Base-by-base conservation (phyloP, 2,329 filamentous ascomycete species). In the Thyridium curvatum region DNA sequence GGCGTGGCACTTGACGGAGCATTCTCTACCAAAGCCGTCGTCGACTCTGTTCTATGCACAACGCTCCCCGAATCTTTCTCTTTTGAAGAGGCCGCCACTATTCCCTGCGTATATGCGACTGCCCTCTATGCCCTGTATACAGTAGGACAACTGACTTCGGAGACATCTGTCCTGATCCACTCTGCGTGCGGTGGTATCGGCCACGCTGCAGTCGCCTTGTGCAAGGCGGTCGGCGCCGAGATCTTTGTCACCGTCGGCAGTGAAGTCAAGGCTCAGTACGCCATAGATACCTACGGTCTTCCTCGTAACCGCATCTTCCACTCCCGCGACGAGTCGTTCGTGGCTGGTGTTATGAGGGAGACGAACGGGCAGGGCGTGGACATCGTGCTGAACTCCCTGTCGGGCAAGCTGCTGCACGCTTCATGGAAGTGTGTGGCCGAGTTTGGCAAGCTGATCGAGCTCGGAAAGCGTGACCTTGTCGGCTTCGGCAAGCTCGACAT, bases 51-150 rank as follows among this genome's bases (percentile, higher is more conserved):
- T 26, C 32, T 33, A 49, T 44, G 1, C 51, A 40, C 39, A 39
- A 47, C 12, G 1, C 57, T 62, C 17, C 50, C 52, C 8, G 48
- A 47, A 8, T 30, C 18, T 7, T 38, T 56, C 35, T 18, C 35
- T 4, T 51, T 51, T n/a, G 43, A 41, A 14, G 40, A 42, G 13
- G 51, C 46, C n/a, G 49, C 50, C 10, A 42, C 50, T 1, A 38
- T 52, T 15, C 52, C 53, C 1, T n/a, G 50, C 4, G 44, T 43
- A 10, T 58, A 41, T 37, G 32, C 39, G 12, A 60, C 59, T 2
- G 55, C 50, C 1, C 41, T 51, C 15, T 44, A 52, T 18, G 42
- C 47, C 3, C 43, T 62, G 2, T 37, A 47, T 13, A 14, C 53
- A 17, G 21, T 48, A 12, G 57, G 48, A 4, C 30, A 47, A 2